These are phyloP conservation scores for Entomortierella chlamydospora DNA, from an alignment of 192 early-diverging fungal species.

Conservation along the genomic window DNA sequence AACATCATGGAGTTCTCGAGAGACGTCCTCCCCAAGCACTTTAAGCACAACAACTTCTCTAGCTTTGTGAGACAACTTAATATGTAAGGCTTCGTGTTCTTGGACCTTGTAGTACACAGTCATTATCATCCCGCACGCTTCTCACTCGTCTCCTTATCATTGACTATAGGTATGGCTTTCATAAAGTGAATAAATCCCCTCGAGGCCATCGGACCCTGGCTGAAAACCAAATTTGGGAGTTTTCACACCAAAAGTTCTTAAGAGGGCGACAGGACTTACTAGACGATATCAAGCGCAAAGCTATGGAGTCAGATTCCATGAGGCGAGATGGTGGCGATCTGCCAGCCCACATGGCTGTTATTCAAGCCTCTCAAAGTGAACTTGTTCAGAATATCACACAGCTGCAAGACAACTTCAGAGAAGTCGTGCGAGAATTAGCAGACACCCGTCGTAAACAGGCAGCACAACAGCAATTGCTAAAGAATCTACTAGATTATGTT, in stretches of 20 bases:
- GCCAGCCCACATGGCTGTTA: conserved; percentile 77
- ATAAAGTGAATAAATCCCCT: conserved; percentile 93
- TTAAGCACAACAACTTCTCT: conserved; percentile 94
- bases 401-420: conserved; percentile 78
- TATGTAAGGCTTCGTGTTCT: conserved; percentile 65
- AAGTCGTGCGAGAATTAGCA: conserved; percentile 78
- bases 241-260: conserved; percentile 85
- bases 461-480: conserved; percentile 74
- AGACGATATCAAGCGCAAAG: conserved; percentile 93
- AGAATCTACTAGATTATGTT: conserved; percentile 73
- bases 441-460: conserved; percentile 79
- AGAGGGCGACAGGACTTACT: conserved; percentile 81
- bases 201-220: conserved; percentile 84
- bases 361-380: conserved; percentile 81
- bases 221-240: conserved; percentile 95
- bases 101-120: not conserved
- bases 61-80: conserved; percentile 91
- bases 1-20: conserved; percentile 91
- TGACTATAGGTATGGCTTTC: conserved; percentile 78
- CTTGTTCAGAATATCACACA: conserved; percentile 78
- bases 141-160: no score
- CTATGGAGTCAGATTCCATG: conserved; percentile 84
- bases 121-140: no score
- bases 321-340: conserved; percentile 82
- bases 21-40: conserved; percentile 92